Evolutionary conservation across 2,329 filamentous ascomycete genomes (phyloP), one percentile per base, ranked within the genome.

Genomic region (Calonectria naviculata): DNA sequence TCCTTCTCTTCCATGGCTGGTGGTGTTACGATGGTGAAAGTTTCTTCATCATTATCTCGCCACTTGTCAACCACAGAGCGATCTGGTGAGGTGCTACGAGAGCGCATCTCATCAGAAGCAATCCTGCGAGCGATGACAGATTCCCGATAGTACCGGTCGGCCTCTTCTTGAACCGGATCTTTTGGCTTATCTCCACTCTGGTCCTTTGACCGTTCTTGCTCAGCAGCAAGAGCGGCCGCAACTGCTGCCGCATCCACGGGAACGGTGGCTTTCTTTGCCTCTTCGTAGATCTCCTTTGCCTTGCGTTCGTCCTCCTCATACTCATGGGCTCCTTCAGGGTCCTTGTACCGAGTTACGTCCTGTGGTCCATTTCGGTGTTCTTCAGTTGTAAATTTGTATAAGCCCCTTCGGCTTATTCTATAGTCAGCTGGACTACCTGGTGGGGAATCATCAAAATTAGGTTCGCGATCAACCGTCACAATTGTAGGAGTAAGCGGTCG

Each of bases 91-190:
- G 82, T 79, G 66, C 85, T 87, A 63, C 88, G 87, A 34, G 88
- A 88, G 41, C 87, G 88, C 52, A 87, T 86, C 76, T 90, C 85
- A 47, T 91, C 87, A 67, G 86, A 84, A 49, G 84, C 86, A 65
- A 89, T 87, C 78, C 87, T 89, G 15, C 88, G 87, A 9, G 89
- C 89, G 67, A 88, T 84, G 28, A 84, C 84, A 42, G 85, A 84
- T 78, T 90, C 87, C 67, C 90, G 89, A 74, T 92, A 92, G 70
- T 87, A 85, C 67, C 85, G 83, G 77, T 92, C 85, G 34, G 90
- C 90, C 71, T 89, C 86, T 73, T 90, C 89, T 78, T 89, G 88
- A 24, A 92, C 84, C 15, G 79, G 73, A 70, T 90, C 88, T 63
- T 79, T 73, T 68, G 77, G 76, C 68, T 68, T 73, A n/a, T 75